These are phyloP conservation scores for Moringa oleifera DNA, from an alignment of 345 rosid genomes.

Conservation along the genomic window DNA sequence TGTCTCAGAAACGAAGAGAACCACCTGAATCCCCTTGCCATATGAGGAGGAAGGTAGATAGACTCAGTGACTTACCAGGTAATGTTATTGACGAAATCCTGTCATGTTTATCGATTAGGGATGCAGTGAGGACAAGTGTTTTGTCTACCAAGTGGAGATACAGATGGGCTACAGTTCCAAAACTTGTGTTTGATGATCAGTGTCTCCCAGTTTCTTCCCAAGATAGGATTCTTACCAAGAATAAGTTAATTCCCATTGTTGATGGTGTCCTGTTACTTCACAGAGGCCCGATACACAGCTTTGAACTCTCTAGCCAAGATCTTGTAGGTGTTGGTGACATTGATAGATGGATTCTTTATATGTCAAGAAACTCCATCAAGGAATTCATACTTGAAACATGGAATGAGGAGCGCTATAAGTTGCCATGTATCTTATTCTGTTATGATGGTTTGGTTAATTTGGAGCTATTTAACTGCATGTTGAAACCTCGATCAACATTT, in stretches of 20 bases:
- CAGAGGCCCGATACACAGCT: constrained; percentile 48
- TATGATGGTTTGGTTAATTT: constrained; percentile 46
- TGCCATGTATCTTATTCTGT: constrained; percentile 50
- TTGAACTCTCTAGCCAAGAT: constrained; percentile 67
- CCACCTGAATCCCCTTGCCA: constrained; percentile 36
- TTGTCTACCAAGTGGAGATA: constrained; percentile 58
- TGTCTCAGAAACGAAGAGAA: constrained; percentile 50
- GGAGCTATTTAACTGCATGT: constrained; percentile 66
- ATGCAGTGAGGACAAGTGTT: constrained; percentile 62
- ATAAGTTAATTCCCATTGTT: constrained; percentile 46
- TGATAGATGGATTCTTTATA: constrained; percentile 61
- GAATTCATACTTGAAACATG: constrained; percentile 71
- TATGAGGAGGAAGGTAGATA: constrained; percentile 38
- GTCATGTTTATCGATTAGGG: constrained; percentile 49
- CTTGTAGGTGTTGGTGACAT: constrained; percentile 57
- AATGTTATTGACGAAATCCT: constrained; percentile 50
- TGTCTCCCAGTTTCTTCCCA: constrained; percentile 38
- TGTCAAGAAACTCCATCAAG: constrained; percentile 52
- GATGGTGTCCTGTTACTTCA: constrained; percentile 68
- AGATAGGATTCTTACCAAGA: constrained; percentile 41
- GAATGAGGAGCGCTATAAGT: constrained; percentile 62
- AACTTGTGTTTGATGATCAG: constrained; percentile 50
- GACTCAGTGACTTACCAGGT: constrained; percentile 50
- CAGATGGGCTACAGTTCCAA: constrained; percentile 54
- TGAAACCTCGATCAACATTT: constrained; percentile 46